Conservation (phyloP, 2,329 filamentous ascomycete species). For the Westerdykella aurantiaca region DNA sequence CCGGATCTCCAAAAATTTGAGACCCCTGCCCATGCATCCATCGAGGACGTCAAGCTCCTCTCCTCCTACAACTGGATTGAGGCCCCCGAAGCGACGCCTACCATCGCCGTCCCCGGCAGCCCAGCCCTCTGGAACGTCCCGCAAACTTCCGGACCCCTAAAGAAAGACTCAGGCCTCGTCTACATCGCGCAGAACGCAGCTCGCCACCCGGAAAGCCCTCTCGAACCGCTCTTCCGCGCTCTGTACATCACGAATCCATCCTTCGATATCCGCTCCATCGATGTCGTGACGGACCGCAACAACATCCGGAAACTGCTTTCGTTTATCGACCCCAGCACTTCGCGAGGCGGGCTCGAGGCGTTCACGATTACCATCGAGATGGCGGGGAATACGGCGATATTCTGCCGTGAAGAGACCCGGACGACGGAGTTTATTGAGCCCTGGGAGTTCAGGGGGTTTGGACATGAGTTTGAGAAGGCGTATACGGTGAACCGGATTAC, state of each 20-base stretch:
- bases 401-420: no score
- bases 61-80: conserved; percentile 51
- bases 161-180: conserved; percentile 36
- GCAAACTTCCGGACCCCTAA: conserved; percentile 7
- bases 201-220: conserved; percentile 39
- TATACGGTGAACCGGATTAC: no score
- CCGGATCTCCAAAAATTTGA: conserved; percentile 8
- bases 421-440: no score
- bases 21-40: conserved; percentile 14
- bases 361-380: conserved; percentile 44
- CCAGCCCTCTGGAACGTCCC: conserved; percentile 33
- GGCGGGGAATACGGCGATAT: conserved; percentile 27
- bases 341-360: conserved; percentile 19
- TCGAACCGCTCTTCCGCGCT: conserved; percentile 46
- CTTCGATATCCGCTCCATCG: conserved; percentile 36
- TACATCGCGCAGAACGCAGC: conserved; percentile 46
- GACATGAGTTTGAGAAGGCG: no score
- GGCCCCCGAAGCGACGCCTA: conserved; percentile 35
- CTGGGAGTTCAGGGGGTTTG: no score
- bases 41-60: conserved; percentile 38
- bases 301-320: conserved; percentile 47
- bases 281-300: conserved; percentile 45
- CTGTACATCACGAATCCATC: conserved; percentile 37
- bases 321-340: conserved; percentile 30
- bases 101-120: conserved; percentile 11